Conservation (phyloP, 805 yeast genomes). For the Kuraishia ogatae region DNA sequence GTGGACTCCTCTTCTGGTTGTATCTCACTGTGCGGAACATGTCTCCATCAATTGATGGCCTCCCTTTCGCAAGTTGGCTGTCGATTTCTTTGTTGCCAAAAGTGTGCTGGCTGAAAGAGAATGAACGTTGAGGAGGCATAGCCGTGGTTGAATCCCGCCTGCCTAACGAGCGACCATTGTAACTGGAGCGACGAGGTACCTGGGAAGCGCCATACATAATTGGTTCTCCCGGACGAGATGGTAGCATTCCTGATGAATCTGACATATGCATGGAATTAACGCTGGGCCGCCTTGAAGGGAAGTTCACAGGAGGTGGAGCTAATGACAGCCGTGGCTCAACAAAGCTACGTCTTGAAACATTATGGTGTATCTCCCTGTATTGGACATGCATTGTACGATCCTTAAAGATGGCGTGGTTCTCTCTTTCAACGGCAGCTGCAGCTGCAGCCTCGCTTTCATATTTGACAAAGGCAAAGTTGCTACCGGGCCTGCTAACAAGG, state of each 20-base stretch:
- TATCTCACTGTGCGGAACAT: background rate
- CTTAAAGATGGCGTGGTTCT: conserved; percentile 70
- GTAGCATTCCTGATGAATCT: background rate
- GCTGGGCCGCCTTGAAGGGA: conserved; percentile 34
- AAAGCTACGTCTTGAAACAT: conserved; percentile 20
- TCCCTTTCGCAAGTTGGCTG: background rate
- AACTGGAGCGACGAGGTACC: background rate
- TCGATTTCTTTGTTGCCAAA: background rate
- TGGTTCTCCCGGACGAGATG: conserved; percentile 10
- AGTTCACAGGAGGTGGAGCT: conserved; percentile 79
- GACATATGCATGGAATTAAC: conserved; percentile 5
- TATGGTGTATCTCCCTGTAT: conserved; percentile 53
- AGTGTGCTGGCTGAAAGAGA: background rate
- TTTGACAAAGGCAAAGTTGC: conserved; percentile 66
- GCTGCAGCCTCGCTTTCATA: conserved; percentile 63
- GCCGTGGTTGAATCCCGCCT: background rate
- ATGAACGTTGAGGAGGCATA: background rate
- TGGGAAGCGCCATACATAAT: background rate
- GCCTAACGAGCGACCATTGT: background rate
- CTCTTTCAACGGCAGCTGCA: conserved; percentile 79
- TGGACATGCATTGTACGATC: conserved; percentile 80
- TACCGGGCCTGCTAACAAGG: conserved; percentile 41
- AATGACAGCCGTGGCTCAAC: conserved; percentile 24
- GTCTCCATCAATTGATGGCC: background rate
- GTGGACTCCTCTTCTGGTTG: background rate